Base-by-base conservation (phyloP, 2,329 filamentous ascomycete genomes). In the Didymella pinodella region DNA sequence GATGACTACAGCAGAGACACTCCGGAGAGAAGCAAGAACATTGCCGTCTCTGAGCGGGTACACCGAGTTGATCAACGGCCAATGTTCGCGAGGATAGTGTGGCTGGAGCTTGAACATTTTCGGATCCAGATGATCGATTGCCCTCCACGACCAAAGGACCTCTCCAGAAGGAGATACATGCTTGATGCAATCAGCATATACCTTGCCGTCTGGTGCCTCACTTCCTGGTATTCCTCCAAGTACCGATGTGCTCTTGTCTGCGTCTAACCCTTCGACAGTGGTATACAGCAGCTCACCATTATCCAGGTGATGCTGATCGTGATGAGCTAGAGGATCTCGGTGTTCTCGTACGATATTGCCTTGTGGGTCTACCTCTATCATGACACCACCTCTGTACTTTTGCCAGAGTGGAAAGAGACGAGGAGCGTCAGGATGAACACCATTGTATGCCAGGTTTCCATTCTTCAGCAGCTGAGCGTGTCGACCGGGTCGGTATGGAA, bases 131-230 rank as follows among this genome's bases (percentile, higher is more conserved):
- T 34, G 32, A 14, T 34, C 32, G 12, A 34, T 34, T 14, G 32
- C 32, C 32, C 32, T 34, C 32, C 32, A 34, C 32, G 32, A 34
- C 32, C 32, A 34, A 34, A 34, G 32, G 3, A 34, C 14, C 8
- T 34, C 32, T 2, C 32, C 32, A 34, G 32, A 34, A 16, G 32
- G 12, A 34, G 12, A 34, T 4, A 34, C 32, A 7, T n/a, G 32
- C 32, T 79, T 80, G 68, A 82, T 81, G 50, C 73, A 78, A 57
- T 82, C 80, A 6, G 74, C 76, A 56, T 80, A 79, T 2, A 72
- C 71, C 38, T 72, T 77, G n/a, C 70, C 71, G 48, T 76, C 75
- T 29, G 66, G 66, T 25, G 75, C 72, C 53, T 82, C 80, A 25
- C 68, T 78, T 2, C 69, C 73, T 0, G 78, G 76, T 1, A 82